Conservation (phyloP, 2,329 filamentous ascomycete genomes). For the Colletotrichum theobromicola region DNA sequence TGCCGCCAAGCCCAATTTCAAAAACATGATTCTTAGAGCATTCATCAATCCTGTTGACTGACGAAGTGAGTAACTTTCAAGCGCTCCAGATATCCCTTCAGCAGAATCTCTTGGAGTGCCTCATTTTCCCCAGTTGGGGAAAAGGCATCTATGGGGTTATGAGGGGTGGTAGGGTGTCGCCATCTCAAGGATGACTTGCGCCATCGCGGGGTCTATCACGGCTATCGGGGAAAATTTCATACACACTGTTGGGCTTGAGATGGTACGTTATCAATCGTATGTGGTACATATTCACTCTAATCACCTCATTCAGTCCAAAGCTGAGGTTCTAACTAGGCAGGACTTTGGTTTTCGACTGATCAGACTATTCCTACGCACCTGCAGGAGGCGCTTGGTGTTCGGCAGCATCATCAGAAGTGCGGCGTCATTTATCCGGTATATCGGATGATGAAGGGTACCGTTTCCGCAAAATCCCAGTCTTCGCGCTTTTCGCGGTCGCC, state of each 20-base stretch:
- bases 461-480: neutral
- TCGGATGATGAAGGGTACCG: neutral
- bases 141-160: neutral
- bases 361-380: too few species aligned
- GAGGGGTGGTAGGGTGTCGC: neutral
- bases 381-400: too few species aligned
- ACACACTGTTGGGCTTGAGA: neutral
- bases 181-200: neutral
- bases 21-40: neutral
- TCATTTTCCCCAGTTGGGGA: neutral
- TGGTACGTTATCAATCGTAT: too few species aligned
- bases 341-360: too few species aligned
- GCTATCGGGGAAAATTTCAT: neutral
- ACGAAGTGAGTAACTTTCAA: neutral
- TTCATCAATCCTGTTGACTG: neutral
- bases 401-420: too few species aligned
- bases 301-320: too few species aligned
- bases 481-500: slow-evolving; percentile 22
- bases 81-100: neutral
- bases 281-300: too few species aligned
- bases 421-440: too few species aligned
- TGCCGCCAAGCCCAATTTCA: neutral
- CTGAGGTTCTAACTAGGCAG: too few species aligned
- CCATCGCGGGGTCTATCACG: neutral
- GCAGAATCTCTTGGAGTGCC: neutral